phyloP scores from a whole-genome alignment of 768 basidiomycete species.

The Lentinula raphanica region DNA sequence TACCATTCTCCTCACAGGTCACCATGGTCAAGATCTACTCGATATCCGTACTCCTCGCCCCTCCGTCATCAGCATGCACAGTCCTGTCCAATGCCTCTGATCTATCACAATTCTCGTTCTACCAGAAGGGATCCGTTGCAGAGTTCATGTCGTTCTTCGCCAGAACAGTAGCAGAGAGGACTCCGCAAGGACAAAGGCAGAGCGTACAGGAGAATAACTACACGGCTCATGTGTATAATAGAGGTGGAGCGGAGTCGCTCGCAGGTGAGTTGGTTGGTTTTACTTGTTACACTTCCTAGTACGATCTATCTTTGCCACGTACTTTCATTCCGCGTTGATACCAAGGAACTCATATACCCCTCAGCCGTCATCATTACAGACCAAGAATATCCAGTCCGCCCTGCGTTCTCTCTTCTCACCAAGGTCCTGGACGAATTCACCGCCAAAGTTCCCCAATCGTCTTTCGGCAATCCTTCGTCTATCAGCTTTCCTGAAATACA shows the following conservation, averaged over 20 bases:
- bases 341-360: neutral
- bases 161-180: slow-evolving; percentile 88
- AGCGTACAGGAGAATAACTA: slow-evolving; percentile 93
- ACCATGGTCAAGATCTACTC: slow-evolving; percentile 80
- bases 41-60: slow-evolving; percentile 67
- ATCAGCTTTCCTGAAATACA: slow-evolving; percentile 76
- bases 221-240: slow-evolving; percentile 89
- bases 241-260: slow-evolving; percentile 79
- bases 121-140: slow-evolving; percentile 78
- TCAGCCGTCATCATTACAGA: slow-evolving; percentile 90
- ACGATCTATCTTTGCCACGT: neutral
- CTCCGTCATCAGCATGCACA: slow-evolving; percentile 56
- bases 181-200: slow-evolving; percentile 82
- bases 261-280: slow-evolving; percentile 53
- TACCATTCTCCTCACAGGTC: neutral
- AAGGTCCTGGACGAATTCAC: slow-evolving; percentile 93
- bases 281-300: neutral
- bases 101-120: slow-evolving; percentile 89
- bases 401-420: slow-evolving; percentile 90
- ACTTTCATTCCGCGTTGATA: slow-evolving; percentile 7
- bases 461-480: slow-evolving; percentile 57
- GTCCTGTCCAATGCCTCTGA: slow-evolving; percentile 69
- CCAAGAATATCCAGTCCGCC: slow-evolving; percentile 93
- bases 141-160: slow-evolving; percentile 96
- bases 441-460: slow-evolving; percentile 67